Conservation (phyloP, 2,329 filamentous ascomycete species). For the Elsinoe necatrix region DNA sequence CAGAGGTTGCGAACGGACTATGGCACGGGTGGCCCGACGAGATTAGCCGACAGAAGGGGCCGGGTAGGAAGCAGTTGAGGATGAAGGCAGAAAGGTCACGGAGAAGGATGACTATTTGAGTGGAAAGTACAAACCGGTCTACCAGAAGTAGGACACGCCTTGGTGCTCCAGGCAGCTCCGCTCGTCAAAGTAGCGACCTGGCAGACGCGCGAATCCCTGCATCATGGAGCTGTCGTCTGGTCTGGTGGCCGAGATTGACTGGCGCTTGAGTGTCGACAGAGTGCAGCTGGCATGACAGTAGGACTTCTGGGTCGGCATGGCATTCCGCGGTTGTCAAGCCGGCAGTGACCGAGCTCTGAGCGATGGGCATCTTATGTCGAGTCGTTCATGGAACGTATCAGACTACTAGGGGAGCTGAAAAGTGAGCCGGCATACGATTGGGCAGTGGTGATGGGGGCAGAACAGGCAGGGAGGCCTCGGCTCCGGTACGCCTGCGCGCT, state of each 20-base stretch:
- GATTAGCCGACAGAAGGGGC: not conserved
- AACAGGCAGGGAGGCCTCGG: slow-evolving; percentile 10
- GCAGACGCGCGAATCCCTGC: slow-evolving; percentile 12
- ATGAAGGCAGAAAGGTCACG: not conserved
- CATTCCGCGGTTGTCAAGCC: slow-evolving; percentile 1
- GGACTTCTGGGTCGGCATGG: slow-evolving; percentile 6
- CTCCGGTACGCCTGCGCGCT: not conserved
- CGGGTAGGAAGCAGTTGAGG: slow-evolving; percentile 1
- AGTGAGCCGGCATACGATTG: not conserved
- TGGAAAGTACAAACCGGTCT: slow-evolving; percentile 1
- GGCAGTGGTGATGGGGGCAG: not conserved
- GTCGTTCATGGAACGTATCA: slow-evolving; percentile 8
- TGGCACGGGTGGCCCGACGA: slow-evolving; percentile 2
- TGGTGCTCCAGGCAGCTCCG: slow-evolving; percentile 11
- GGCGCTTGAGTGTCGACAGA: slow-evolving; percentile 10
- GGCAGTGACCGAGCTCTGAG: slow-evolving; percentile 10
- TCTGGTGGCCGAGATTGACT: slow-evolving; percentile 14
- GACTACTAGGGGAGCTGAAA: not conserved
- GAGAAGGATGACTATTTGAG: not conserved
- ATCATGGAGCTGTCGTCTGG: slow-evolving; percentile 10
- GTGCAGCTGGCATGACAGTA: slow-evolving; percentile 4
- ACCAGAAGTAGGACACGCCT: slow-evolving; percentile 3
- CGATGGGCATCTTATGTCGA: slow-evolving; percentile 6
- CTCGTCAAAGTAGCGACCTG: slow-evolving; percentile 12
- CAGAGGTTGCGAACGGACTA: not conserved